phyloP scores from a whole-genome alignment of 2,329 filamentous ascomycete genomes.

The Boeremia exigua region DNA sequence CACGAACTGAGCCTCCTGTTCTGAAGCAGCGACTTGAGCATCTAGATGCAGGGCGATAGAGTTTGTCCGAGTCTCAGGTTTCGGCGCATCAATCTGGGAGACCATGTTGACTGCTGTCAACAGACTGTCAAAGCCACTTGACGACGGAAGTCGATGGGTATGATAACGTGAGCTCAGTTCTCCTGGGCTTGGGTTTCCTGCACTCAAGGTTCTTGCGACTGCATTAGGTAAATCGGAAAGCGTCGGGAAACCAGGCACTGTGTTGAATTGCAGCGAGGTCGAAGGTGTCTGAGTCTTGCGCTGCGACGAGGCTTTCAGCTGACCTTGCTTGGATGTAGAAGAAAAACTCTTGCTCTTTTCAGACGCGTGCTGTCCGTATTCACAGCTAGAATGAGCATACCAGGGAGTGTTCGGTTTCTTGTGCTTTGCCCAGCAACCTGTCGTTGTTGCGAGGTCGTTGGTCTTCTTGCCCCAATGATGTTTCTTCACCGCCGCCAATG shows the following conservation, averaged over 20 bases:
- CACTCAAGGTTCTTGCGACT: slow-evolving; percentile 12
- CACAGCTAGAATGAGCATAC: slow-evolving; percentile 42
- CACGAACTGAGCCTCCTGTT: slow-evolving; percentile 14
- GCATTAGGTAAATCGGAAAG: slow-evolving; percentile 20
- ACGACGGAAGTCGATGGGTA: slow-evolving; percentile 12
- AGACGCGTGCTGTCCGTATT: not conserved
- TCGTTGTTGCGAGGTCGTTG: slow-evolving; percentile 32
- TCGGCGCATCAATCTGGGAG: slow-evolving; percentile 34
- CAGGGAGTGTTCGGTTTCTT: slow-evolving; percentile 37
- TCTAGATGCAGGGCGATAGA: slow-evolving; percentile 32
- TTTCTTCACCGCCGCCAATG: slow-evolving; percentile 37
- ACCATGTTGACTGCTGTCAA: slow-evolving; percentile 36
- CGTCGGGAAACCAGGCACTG: slow-evolving; percentile 20
- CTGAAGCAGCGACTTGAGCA: slow-evolving; percentile 26
- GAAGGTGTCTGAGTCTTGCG: not conserved
- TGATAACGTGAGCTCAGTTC: slow-evolving; percentile 4
- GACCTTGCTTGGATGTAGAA: not conserved
- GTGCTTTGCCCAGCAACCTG: slow-evolving; percentile 43
- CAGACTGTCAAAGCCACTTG: slow-evolving; percentile 26
- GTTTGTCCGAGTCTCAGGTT: slow-evolving; percentile 29
- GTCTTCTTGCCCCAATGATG: slow-evolving; percentile 41
- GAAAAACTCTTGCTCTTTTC: not conserved
- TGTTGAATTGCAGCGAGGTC: not conserved
- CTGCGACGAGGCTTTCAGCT: not conserved
- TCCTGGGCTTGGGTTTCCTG: not conserved